Conservation (phyloP, 1,284 basidiomycete species). For the Porodaedalea pini region DNA sequence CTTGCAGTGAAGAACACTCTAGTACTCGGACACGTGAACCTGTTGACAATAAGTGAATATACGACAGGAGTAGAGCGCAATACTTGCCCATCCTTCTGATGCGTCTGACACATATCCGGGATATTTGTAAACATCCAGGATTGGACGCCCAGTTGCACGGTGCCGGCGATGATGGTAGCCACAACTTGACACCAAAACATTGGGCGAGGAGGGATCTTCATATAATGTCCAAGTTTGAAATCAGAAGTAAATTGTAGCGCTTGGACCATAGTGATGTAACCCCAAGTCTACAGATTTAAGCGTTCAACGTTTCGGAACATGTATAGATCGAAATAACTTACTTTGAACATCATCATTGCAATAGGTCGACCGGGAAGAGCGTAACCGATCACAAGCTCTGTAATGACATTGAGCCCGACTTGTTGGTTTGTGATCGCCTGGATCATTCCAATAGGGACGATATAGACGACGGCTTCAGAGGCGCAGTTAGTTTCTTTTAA, state of each 20-base stretch:
- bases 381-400: too few relatives aligned
- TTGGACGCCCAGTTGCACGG: conserved; percentile 61
- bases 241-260: conserved; percentile 54
- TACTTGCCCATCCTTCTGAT: conserved; percentile 32
- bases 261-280: conserved; percentile 41
- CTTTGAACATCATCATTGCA: conserved; percentile 47
- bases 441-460: conserved; percentile 59
- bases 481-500: too few relatives aligned
- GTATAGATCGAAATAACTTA: conserved; percentile 26
- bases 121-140: conserved; percentile 47
- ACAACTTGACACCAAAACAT: conserved; percentile 62
- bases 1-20: conserved; percentile 30
- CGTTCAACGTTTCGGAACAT: conserved; percentile 32
- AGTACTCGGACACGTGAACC: conserved; percentile 29
- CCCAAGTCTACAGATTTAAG: conserved; percentile 35
- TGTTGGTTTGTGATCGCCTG: too few relatives aligned
- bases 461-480: conserved; percentile 47
- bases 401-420: too few relatives aligned
- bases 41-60: too few relatives aligned
- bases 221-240: conserved; percentile 70
- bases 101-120: conserved; percentile 29
- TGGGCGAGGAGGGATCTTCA: conserved; percentile 57
- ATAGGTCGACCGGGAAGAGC: too few relatives aligned
- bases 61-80: conserved; percentile 22
- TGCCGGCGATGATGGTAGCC: conserved; percentile 59